phyloP scores from a whole-genome alignment of 805 yeast species.

The Kuraishia molischiana region DNA sequence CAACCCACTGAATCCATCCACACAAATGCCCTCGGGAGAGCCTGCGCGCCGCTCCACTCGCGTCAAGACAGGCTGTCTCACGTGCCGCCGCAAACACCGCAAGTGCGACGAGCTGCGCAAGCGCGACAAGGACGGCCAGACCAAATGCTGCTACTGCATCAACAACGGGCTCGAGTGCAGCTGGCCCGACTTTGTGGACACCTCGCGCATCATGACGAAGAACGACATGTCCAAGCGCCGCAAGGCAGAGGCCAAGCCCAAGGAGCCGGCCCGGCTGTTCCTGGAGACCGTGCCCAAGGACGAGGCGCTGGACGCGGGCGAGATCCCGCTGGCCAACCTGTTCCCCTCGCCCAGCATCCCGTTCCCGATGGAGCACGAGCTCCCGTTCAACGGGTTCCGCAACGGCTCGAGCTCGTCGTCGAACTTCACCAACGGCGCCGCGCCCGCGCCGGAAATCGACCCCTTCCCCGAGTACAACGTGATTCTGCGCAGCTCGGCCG shows the following conservation, averaged over 20 bases:
- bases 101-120: conserved; percentile 39
- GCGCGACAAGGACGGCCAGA: conserved; percentile 17
- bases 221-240: not conserved
- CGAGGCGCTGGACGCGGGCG: not conserved
- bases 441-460: not conserved
- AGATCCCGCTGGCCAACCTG: not conserved
- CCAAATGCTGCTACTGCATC: conserved; percentile 37
- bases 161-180: conserved; percentile 25
- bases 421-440: not conserved
- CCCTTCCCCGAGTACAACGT: conserved; percentile 5
- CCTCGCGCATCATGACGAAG: conserved; percentile 3
- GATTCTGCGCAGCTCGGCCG: conserved; percentile 6
- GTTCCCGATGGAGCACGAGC: not conserved
- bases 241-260: not conserved
- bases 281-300: not conserved
- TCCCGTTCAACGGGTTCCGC: not conserved
- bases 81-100: conserved; percentile 41
- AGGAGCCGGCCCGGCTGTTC: not conserved
- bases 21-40: no score
- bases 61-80: conserved; percentile 31
- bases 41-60: no score
- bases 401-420: not conserved
- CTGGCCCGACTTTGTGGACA: conserved; percentile 24
- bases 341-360: not conserved
- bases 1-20: no score